Base-by-base conservation (phyloP, 805 yeast genomes). In the Candida suzukii region DNA sequence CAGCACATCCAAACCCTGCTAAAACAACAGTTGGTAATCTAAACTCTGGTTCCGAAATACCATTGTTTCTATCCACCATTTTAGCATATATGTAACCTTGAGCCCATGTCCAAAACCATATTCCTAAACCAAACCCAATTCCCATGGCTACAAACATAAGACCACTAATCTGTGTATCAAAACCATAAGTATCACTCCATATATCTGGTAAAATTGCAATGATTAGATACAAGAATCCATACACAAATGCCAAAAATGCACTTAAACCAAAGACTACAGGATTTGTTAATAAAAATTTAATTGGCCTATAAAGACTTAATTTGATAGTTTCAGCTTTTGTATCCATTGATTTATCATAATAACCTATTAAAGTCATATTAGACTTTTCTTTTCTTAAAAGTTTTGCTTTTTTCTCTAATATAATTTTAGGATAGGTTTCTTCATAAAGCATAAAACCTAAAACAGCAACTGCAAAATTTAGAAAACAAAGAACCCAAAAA, bases 151-250 rank as follows among this genome's bases (percentile, higher is more conserved):
- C 49, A 49, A 71, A 67, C 11, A 74, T 63, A 41, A 67, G 58
- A 10, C 77, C 78, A 17, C 65, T 63, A 7, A 54, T 50, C 24
- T 63, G 49, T 0, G 70, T 47, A 17, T 61, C 41, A 44, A 68
- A 70, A 46, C 61, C 57, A 47, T 71, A 73, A 54, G 1, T 74
- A 63, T n/a, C 70, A 54, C 75, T 74, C 70, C 74, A 70, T 68
- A 60, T 70, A 68, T 47, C 68, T 74, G 86, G 84, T 61, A 76
- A 80, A 3, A 81, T 68, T 17, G 75, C 78, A 42, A 80, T 67
- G 67, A 80, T 63, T 43, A 80, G 65, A 57, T 81, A 80, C 71
- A 79, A 68, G 61, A 77, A 75, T 14, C 86, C 87, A 54, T 80
- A 81, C 6, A 79, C 35, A 3, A 16, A 70, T 64, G 9, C 75